Evolutionary conservation across 176 grass and related monocot species (phyloP), one percentile per base, ranked within the genome.

Genomic region (Hordeum marinum): DNA sequence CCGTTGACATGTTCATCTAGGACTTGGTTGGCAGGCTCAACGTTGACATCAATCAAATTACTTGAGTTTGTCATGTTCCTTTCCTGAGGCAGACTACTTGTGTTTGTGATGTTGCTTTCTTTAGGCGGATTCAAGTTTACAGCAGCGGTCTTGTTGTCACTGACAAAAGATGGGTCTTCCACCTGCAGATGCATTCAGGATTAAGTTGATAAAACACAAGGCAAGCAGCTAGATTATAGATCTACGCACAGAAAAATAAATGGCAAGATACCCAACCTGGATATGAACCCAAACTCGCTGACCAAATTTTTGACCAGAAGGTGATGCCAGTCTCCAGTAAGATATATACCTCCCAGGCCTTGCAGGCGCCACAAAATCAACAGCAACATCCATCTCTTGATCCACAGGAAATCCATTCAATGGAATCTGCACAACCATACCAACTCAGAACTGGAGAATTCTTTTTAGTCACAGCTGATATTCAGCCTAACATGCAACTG

Each of bases 281-380:
- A 99, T 92, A 86, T 96, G 88, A 89, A 96, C 93, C 96, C 96
- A 99, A 89, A 99, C 96, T 36, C 88, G 89, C 71, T 96, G 93
- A 48, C 96, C 96, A 84, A 99, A 99, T 69, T 92, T 99, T 57
- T 96, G 91, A 64, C 96, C 96, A 68, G 90, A 89, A 88, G 90
- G 90, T 15, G 96, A 88, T 76, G 86, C 93, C 85, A 99, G 83
- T 83, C 91, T 96, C 96, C 96, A 99, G 76, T 96, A 92, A 65
- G 96, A 99, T 76, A 99, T 65, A 81, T 92, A 99, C 61, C 84
- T 87, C 41, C 96, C 94, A 36, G 96, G 91, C 61, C 85, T 90
- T 55, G 79, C 69, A 63, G 96, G 96, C 42, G 96, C 92, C 67
- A 80, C 80, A 80, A 99, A 90, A 85, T 99, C 96, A 92, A 96